phyloP scores from a whole-genome alignment of 495 filamentous ascomycete species.

The Penicillium longicatenatum region DNA sequence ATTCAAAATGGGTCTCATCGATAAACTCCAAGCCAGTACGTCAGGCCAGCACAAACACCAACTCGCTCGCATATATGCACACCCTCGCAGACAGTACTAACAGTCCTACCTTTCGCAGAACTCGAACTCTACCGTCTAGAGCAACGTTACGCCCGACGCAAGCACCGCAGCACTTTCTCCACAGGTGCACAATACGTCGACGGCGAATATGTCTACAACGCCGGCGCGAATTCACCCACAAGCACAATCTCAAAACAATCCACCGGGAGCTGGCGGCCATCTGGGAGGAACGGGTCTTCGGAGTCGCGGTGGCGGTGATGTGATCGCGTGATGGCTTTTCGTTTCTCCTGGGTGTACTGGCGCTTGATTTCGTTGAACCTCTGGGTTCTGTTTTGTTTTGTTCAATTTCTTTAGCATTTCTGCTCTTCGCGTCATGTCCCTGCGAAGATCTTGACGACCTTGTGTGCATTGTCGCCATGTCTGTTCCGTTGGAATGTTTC shows the following conservation, averaged over 20 bases:
- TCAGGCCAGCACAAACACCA: constrained; percentile 6
- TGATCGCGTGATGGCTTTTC: background rate
- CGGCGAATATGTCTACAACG: constrained; percentile 81
- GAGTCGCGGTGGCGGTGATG: constrained; percentile 33
- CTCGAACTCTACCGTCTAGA: constrained; percentile 91
- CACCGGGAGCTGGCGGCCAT: constrained; percentile 43
- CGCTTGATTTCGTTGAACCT: no score
- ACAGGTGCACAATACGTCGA: constrained; percentile 86
- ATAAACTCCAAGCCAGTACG: constrained; percentile 60
- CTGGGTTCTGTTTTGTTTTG: background rate
- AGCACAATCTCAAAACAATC: constrained; percentile 47
- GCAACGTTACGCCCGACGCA: constrained; percentile 85
- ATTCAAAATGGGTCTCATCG: constrained; percentile 52
- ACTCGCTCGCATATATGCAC: background rate
- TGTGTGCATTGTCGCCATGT: constrained; percentile 16
- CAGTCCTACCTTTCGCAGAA: constrained; percentile 45
- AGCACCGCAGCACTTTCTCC: constrained; percentile 82
- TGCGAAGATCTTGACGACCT: constrained; percentile 24
- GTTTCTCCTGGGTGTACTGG: background rate
- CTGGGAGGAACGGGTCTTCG: constrained; percentile 32
- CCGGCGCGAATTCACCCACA: constrained; percentile 38
- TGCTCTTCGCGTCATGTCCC: constrained; percentile 25
- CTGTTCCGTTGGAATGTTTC: constrained; percentile 14
- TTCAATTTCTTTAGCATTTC: no score
- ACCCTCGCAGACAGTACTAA: constrained; percentile 13